phyloP scores from a whole-genome alignment of 352 stramenopile species.

The Globisporangium irregulare region DNA sequence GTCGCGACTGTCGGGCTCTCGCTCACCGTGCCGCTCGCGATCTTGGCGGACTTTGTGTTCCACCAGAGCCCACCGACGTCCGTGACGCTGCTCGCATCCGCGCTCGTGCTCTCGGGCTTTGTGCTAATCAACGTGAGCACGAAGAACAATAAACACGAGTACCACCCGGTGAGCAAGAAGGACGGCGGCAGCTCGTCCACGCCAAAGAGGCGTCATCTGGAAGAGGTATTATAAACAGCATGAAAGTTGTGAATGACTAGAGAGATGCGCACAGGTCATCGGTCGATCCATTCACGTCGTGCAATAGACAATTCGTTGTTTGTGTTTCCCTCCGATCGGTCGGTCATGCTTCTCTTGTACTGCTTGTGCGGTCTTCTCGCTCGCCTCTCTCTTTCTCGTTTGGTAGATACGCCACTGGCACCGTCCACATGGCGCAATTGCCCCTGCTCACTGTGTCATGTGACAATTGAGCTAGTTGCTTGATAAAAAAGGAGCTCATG shows the following conservation, averaged over 20 bases:
- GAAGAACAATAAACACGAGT: conserved; percentile 63
- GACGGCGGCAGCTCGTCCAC: conserved; percentile 15
- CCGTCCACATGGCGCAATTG: not conserved
- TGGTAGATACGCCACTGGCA: not conserved
- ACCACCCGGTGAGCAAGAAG: conserved; percentile 34
- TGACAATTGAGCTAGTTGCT: not conserved
- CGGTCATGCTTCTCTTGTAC: not conserved
- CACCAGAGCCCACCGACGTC: conserved; percentile 45
- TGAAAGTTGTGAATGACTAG: not conserved
- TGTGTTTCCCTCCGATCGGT: not conserved
- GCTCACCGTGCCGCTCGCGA: conserved; percentile 96
- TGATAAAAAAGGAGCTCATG: not conserved
- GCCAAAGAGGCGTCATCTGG: conserved; percentile 1
- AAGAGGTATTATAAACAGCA: conserved; percentile 14
- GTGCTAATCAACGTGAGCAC: conserved; percentile 51
- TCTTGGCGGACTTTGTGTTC: conserved; percentile 86
- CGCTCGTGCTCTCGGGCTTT: conserved; percentile 75
- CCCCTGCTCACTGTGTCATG: not conserved
- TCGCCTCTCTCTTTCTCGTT: not conserved
- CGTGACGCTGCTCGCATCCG: conserved; percentile 57
- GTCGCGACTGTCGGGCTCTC: conserved; percentile 96
- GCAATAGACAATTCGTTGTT: not conserved
- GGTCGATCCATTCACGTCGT: not conserved
- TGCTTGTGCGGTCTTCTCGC: not conserved
- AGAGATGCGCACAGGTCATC: not conserved